A percentile compares a stretch with the other conserved stretches of the same genome.
Conservation (phyloP, 306 rosid genomes). For the Vicia sativa region DNA sequence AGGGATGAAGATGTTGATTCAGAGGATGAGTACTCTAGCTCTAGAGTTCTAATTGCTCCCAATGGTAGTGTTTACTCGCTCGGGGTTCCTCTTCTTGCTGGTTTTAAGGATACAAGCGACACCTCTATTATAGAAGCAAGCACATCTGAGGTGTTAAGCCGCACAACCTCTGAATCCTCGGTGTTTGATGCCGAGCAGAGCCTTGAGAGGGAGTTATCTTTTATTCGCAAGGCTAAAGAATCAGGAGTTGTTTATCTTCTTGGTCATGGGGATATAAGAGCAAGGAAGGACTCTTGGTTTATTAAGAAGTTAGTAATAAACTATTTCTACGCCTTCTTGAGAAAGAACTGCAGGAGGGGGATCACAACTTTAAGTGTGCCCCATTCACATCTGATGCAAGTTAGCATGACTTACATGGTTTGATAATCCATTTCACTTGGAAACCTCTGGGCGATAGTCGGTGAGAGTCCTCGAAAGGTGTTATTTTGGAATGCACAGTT, state of each 20-base stretch:
- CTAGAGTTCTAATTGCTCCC: slow-evolving; percentile 79
- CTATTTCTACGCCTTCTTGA: slow-evolving; percentile 86
- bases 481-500: slow-evolving; percentile 18
- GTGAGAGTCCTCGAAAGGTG: slow-evolving; percentile 27
- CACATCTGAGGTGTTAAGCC: slow-evolving; percentile 58
- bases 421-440: slow-evolving; percentile 50
- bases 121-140: slow-evolving; percentile 60
- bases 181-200: slow-evolving; percentile 73
- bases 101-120: slow-evolving; percentile 39
- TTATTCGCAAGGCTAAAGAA: slow-evolving; percentile 89
- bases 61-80: slow-evolving; percentile 94
- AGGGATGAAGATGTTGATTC: slow-evolving; percentile 75
- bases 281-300: slow-evolving; percentile 92
- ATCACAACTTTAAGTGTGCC: slow-evolving; percentile 90
- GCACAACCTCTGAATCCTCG: slow-evolving; percentile 42
- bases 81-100: slow-evolving; percentile 79
- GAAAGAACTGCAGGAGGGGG: slow-evolving; percentile 93
- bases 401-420: slow-evolving; percentile 98
- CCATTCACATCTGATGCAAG: slow-evolving; percentile 93
- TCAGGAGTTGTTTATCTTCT: slow-evolving; percentile 95
- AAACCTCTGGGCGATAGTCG: slow-evolving; percentile 6
- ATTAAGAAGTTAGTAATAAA: slow-evolving; percentile 84
- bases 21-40: slow-evolving; percentile 53
- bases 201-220: slow-evolving; percentile 87
- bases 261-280: slow-evolving; percentile 94